phyloP scores from a whole-genome alignment of 2,329 filamentous ascomycete genomes.

The Diaporthe capsici region DNA sequence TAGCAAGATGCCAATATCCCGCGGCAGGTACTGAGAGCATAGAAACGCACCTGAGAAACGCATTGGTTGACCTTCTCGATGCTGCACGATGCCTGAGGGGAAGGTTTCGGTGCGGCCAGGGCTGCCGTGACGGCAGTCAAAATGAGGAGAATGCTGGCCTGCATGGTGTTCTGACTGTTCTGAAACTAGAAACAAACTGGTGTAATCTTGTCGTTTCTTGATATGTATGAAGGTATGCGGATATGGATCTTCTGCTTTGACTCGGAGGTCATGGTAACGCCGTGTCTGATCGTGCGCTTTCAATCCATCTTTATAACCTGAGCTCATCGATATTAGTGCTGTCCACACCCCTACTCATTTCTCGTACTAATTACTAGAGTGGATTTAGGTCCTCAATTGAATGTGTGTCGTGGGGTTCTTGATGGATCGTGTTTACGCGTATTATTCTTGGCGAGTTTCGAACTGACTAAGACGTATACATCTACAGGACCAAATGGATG shows the following conservation, averaged over 20 bases:
- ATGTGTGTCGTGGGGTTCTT: background rate
- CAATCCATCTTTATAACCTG: background rate
- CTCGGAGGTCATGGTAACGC: background rate
- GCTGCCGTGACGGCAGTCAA: background rate
- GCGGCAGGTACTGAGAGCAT: background rate
- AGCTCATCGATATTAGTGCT: background rate
- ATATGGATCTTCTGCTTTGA: background rate
- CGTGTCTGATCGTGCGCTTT: background rate
- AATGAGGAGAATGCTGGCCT: background rate
- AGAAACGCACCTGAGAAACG: background rate
- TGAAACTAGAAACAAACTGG: background rate
- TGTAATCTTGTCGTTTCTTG: background rate
- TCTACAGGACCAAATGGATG: background rate
- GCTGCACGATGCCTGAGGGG: background rate
- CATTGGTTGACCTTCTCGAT: slow-evolving; percentile 1
- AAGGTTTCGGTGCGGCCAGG: background rate
- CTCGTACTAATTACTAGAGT: background rate
- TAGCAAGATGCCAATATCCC: background rate
- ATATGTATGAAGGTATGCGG: background rate
- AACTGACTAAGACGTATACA: background rate
- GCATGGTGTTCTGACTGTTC: background rate
- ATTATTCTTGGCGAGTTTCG: background rate
- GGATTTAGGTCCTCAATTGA: background rate
- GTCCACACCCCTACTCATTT: background rate
- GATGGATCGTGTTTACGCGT: background rate